These are phyloP conservation scores for Talaromyces sp. DNA, from an alignment of 2,329 filamentous ascomycete species.

Conservation along the genomic window DNA sequence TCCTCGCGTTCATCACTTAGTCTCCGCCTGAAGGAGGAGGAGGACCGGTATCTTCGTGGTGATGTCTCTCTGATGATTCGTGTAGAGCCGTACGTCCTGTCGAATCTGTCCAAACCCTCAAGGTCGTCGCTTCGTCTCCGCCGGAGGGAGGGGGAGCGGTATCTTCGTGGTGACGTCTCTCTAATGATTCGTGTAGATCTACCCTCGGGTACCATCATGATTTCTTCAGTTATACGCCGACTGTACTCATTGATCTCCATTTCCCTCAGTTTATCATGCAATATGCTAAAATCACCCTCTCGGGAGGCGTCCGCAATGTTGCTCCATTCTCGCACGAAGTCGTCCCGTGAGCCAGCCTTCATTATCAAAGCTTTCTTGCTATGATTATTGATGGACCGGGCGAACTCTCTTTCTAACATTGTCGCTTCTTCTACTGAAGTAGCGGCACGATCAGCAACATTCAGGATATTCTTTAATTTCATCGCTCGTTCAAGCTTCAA, in stretches of 20 bases:
- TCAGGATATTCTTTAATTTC: constrained; percentile 5
- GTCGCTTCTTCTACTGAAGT: background rate
- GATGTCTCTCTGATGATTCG: background rate
- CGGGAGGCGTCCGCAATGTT: constrained; percentile 7
- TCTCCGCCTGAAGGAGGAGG: background rate
- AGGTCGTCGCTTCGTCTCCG: background rate
- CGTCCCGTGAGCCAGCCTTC: background rate
- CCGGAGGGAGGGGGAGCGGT: background rate
- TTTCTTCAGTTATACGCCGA: background rate
- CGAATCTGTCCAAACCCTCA: background rate
- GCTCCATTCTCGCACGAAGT: constrained; percentile 3
- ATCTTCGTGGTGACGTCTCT: background rate
- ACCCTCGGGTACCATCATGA: background rate
- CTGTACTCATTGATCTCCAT: background rate
- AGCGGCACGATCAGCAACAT: background rate
- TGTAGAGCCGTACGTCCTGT: background rate
- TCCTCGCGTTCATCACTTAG: background rate
- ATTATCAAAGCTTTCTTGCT: constrained; percentile 9
- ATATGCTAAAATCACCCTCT: constrained; percentile 6
- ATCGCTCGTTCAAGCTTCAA: constrained; percentile 7
- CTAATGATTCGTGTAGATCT: background rate
- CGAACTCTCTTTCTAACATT: constrained; percentile 1
- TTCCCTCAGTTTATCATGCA: constrained; percentile 7
- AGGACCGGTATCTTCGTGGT: background rate
- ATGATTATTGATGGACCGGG: background rate